These are phyloP conservation scores for Endoconidiophora laricicola DNA, from an alignment of 2,329 filamentous ascomycete genomes.

Conservation along the genomic window DNA sequence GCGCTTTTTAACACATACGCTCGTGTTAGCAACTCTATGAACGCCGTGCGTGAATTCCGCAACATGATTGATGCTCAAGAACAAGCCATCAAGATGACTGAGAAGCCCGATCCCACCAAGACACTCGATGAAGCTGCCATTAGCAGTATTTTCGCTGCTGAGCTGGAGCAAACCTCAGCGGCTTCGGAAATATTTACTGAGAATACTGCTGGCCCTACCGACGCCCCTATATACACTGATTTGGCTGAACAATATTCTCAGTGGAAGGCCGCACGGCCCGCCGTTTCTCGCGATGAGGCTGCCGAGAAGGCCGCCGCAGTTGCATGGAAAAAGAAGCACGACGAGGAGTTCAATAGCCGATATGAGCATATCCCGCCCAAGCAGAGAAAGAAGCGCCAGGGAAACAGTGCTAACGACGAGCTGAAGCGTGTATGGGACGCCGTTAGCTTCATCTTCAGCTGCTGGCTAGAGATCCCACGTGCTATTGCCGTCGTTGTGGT, in stretches of 20 bases:
- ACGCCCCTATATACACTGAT: background rate
- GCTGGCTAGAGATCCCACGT: slow-evolving; percentile 52
- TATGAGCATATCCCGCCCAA: slow-evolving; percentile 24
- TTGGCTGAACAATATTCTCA: background rate
- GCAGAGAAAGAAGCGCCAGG: slow-evolving; percentile 25
- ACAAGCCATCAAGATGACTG: slow-evolving; percentile 16
- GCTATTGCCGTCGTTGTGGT: slow-evolving; percentile 20
- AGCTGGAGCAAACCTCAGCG: no score
- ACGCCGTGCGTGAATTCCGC: slow-evolving; percentile 57
- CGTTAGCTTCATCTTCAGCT: slow-evolving; percentile 19
- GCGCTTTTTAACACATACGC: slow-evolving; percentile 89
- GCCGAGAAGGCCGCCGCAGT: slow-evolving; percentile 17
- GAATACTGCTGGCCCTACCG: background rate
- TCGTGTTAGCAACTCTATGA: slow-evolving; percentile 65
- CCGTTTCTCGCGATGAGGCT: background rate
- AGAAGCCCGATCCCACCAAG: slow-evolving; percentile 15
- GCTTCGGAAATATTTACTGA: no score
- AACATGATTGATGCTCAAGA: slow-evolving; percentile 28
- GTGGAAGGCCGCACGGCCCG: no score
- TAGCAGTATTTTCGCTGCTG: background rate
- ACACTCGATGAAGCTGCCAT: slow-evolving; percentile 13
- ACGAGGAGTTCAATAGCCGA: slow-evolving; percentile 16
- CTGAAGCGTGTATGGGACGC: slow-evolving; percentile 16
- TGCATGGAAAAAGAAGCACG: slow-evolving; percentile 15
- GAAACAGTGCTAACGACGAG: slow-evolving; percentile 16